phyloP scores from a whole-genome alignment of 2,329 filamentous ascomycete species.

The Pyrenophora graminea region DNA sequence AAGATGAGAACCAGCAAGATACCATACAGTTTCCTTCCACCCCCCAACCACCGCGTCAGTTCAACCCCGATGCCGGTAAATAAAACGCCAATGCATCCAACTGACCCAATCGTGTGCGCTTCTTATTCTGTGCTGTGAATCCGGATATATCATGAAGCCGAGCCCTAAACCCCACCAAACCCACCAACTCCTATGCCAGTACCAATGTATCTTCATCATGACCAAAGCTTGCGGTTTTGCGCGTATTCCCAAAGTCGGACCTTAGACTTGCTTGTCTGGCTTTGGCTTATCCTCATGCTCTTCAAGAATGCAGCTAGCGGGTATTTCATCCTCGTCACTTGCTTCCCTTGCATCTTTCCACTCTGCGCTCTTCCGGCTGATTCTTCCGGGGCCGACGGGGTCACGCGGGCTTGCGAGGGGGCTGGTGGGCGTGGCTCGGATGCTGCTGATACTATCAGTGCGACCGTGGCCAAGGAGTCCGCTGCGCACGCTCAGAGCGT shows the following conservation, averaged over 20 bases:
- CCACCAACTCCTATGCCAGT: neutral
- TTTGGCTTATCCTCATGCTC: slow-evolving; percentile 16
- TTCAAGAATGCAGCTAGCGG: slow-evolving; percentile 10
- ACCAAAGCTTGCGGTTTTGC: neutral
- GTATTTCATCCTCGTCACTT: slow-evolving; percentile 34
- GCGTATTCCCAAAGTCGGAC: neutral
- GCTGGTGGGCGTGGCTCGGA: slow-evolving; percentile 60
- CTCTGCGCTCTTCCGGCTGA: slow-evolving; percentile 43
- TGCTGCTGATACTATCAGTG: slow-evolving; percentile 80
- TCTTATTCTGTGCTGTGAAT: neutral
- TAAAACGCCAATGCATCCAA: slow-evolving; percentile 1
- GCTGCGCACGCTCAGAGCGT: slow-evolving; percentile 78
- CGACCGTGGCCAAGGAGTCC: slow-evolving; percentile 75
- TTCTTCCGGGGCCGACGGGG: slow-evolving; percentile 35
- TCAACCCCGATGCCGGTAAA: neutral
- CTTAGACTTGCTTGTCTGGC: neutral
- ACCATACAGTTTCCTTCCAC: neutral
- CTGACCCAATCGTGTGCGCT: neutral
- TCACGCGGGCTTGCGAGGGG: slow-evolving; percentile 62
- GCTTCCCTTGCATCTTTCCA: slow-evolving; percentile 42
- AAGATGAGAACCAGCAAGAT: slow-evolving; percentile 12
- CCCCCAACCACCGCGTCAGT: neutral
- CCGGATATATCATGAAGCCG: slow-evolving; percentile 8
- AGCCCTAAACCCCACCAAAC: neutral
- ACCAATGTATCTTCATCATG: neutral